Conservation (phyloP, 768 basidiomycete genomes). For the Podaxis pistillaris region DNA sequence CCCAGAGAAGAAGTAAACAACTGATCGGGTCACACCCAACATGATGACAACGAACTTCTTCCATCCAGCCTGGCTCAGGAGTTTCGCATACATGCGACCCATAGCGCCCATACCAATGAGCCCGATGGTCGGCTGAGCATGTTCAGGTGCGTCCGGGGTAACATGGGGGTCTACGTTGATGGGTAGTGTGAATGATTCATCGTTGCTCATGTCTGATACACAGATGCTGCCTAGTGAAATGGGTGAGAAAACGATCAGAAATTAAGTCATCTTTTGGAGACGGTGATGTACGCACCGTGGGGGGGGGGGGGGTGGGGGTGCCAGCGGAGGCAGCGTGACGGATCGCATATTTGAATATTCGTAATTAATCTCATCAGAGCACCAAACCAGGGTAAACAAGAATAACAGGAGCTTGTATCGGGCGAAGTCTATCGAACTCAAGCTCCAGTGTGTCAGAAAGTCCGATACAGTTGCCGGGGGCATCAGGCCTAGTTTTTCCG, state of each 20-base stretch:
- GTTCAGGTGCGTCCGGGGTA: constrained; percentile 29
- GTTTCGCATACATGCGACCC: constrained; percentile 90
- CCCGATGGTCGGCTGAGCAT: constrained; percentile 75
- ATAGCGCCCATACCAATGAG: constrained; percentile 98
- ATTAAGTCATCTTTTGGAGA: neutral
- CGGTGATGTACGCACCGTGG: neutral
- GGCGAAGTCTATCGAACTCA: neutral
- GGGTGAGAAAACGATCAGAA: neutral
- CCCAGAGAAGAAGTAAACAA: constrained; percentile 9
- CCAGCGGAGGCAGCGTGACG: neutral
- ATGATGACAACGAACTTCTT: constrained; percentile 54
- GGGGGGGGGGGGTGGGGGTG: neutral
- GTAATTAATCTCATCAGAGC: neutral
- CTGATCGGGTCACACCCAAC: neutral
- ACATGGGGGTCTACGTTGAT: constrained; percentile 30
- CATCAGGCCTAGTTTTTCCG: no score
- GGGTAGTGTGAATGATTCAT: constrained; percentile 16
- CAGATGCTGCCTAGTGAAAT: neutral
- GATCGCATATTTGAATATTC: neutral
- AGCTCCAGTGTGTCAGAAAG: neutral
- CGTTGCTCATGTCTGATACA: neutral
- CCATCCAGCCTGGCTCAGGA: constrained; percentile 81
- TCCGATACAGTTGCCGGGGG: neutral
- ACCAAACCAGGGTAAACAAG: constrained; percentile 13
- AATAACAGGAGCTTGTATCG: neutral